Base-by-base conservation (phyloP, 371 early-diverging fungal genomes). In the Actinomortierella ambigua region DNA sequence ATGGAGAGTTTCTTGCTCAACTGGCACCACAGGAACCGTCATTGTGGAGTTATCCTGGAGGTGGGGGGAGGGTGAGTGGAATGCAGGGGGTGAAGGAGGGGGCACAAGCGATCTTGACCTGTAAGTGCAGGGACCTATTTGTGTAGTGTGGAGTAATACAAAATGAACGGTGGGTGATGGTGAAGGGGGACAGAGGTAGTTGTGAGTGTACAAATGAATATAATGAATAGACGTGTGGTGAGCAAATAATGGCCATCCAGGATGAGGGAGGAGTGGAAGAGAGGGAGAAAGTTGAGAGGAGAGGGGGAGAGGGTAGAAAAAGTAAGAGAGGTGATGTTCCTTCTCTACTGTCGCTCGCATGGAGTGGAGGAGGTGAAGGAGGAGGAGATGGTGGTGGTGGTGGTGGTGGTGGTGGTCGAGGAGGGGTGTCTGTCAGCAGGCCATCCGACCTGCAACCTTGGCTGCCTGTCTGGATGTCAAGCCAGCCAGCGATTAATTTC, bases 11-110 rank as follows among this genome's bases (percentile, higher is more conserved):
- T 57, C 63, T 15, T 63, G 63, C 40, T 63, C 56, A 40, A 61
- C 70, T 6, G 61, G 60, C 6, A 59, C 23, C 44, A 63, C 66
- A 48, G 63, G 52, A 26, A 66, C 57, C 13, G 67, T 63, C 73
- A 73, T 70, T 50, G 11, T 48, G 28, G 18, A n/a, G 20, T 1
- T 55, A 11, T 18, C 24, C 18, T 44, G 57, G 26, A n/a, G 55
- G n/a, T 3, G 17, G 55, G 29, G 47, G 23, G 48, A 56, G 8
- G 23, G 13, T n/a, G 18, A n/a, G 43, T 9, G 26, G 39, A n/a
- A 39, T n/a, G 29, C 24, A 42, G 42, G 18, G 26, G 28, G 17
- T 27, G 50, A 49, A 50, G 20, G 34, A 23, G 39, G 41, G 11
- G 34, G 34, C 4, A 34, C 7, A 34, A 6, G 11, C 34, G 34